Percentiles rank a stretch among this genome's conserved stretches.
Conservation (phyloP, 495 filamentous ascomycete species). For the Neohortaea acidophila region DNA sequence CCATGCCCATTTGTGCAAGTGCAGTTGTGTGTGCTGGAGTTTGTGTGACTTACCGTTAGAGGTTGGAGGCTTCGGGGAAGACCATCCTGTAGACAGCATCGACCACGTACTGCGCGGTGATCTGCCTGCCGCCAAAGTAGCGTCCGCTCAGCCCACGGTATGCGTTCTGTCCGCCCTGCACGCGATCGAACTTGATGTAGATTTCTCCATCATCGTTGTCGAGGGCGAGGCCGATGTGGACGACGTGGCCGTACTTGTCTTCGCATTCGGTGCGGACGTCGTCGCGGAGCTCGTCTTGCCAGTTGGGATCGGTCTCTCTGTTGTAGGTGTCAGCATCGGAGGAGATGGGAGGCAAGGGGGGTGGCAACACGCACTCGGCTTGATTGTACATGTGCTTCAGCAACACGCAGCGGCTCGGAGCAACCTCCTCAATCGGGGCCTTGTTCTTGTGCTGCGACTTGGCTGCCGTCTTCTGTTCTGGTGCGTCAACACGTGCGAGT, state of each 20-base stretch:
- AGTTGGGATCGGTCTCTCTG: conserved; percentile 74
- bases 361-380: conserved; percentile 51
- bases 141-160: conserved; percentile 95
- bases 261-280: conserved; percentile 90
- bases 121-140: conserved; percentile 80
- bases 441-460: conserved; percentile 10
- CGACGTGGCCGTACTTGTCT: conserved; percentile 90
- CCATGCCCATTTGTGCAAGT: not conserved
- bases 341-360: not conserved
- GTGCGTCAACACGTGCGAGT: conserved; percentile 89
- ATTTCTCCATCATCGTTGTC: conserved; percentile 89
- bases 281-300: conserved; percentile 88
- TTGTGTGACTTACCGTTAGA: conserved; percentile 7
- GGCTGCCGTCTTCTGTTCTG: conserved; percentile 50
- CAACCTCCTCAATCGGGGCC: conserved; percentile 70
- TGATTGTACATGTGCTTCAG: conserved; percentile 93
- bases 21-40: not conserved
- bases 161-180: conserved; percentile 87
- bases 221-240: conserved; percentile 84
- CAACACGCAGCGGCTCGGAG: conserved; percentile 87
- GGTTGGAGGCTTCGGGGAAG: conserved; percentile 12
- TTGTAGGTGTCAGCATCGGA: conserved; percentile 32
- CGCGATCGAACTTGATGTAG: conserved; percentile 93
- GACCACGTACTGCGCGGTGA: conserved; percentile 87
- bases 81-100: conserved; percentile 73